Conservation (phyloP, 164 flowering plant genomes). For the Platanus orientalis region DNA sequence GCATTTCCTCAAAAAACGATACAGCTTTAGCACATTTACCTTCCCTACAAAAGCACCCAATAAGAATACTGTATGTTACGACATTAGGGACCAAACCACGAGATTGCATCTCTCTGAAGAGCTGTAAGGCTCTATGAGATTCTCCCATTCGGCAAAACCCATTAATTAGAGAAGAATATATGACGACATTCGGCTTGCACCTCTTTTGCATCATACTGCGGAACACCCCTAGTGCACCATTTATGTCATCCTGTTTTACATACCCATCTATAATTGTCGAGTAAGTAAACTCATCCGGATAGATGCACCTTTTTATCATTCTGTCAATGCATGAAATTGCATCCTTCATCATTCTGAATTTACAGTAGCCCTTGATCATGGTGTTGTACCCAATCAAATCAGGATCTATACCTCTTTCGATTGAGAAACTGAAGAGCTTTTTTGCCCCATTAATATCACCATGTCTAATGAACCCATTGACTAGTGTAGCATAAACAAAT, state of each 20-base stretch:
- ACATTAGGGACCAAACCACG: conserved; percentile 64
- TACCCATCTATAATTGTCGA: conserved; percentile 76
- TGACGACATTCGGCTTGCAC: conserved; percentile 67
- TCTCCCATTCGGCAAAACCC: conserved; percentile 64
- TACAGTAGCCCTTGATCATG: conserved; percentile 83
- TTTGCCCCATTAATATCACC: conserved; percentile 57
- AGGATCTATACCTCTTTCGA: conserved; percentile 40
- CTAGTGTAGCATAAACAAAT: conserved; percentile 56
- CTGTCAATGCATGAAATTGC: conserved; percentile 46
- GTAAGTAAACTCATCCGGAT: conserved; percentile 68
- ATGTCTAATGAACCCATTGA: conserved; percentile 66
- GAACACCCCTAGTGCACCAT: conserved; percentile 45
- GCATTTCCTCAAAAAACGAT: conserved; percentile 63
- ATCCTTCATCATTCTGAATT: conserved; percentile 63
- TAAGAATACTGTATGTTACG: conserved; percentile 64
- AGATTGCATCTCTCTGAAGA: conserved; percentile 49
- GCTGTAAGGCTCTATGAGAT: conserved; percentile 38
- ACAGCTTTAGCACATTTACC: conserved; percentile 56
- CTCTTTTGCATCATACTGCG: conserved; percentile 42
- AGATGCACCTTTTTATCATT: conserved; percentile 36
- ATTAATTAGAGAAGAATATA: conserved; percentile 68
- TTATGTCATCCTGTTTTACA: conserved; percentile 56
- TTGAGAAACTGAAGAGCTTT: conserved; percentile 41
- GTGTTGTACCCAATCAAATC: conserved; percentile 63
- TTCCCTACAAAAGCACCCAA: conserved; percentile 56